A percentile compares a stretch with the other conserved stretches of the same genome.
Evolutionary conservation across 768 basidiomycete genomes (phyloP).

Genomic region (Podaxis sp.): DNA sequence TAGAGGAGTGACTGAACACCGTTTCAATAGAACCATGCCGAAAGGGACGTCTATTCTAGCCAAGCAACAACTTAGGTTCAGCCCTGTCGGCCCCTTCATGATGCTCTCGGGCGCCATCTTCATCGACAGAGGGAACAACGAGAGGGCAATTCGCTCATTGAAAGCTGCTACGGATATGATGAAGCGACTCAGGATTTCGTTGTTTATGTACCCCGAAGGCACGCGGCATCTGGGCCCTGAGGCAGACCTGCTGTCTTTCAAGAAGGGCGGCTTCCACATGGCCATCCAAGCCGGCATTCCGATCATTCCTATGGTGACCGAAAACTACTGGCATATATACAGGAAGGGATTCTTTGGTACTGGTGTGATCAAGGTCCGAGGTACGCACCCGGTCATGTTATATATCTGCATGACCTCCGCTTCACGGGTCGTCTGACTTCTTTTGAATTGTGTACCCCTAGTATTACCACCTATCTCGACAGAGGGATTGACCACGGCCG

Average conservation of each 20-base stretch:
- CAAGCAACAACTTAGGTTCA: conserved; percentile 85
- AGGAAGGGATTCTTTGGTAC: conserved; percentile 71
- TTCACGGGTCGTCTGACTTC: background rate
- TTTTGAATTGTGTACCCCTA: conserved; percentile 29
- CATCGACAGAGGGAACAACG: conserved; percentile 81
- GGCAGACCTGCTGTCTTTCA: conserved; percentile 80
- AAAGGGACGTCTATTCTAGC: conserved; percentile 85
- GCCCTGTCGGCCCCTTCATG: conserved; percentile 93
- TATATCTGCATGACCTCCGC: background rate
- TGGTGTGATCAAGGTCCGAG: conserved; percentile 80
- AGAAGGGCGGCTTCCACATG: conserved; percentile 98
- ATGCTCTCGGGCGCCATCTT: conserved; percentile 87
- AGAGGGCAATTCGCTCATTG: conserved; percentile 73
- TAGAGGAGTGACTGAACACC: conserved; percentile 5
- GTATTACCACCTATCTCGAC: conserved; percentile 92
- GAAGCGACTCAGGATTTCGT: conserved; percentile 65
- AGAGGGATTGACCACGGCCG: conserved; percentile 61
- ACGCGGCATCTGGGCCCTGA: conserved; percentile 74
- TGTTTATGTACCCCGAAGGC: conserved; percentile 98
- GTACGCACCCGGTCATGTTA: conserved; percentile 41
- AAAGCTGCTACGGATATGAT: conserved; percentile 76
- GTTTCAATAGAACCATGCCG: conserved; percentile 68
- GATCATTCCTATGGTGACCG: conserved; percentile 86
- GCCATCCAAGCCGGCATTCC: conserved; percentile 90
- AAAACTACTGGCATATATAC: conserved; percentile 93